Percentiles rank a stretch among this genome's conserved stretches.
Evolutionary conservation across 2,329 filamentous ascomycete genomes (phyloP).

Genomic region (Aspergillus ustus): DNA sequence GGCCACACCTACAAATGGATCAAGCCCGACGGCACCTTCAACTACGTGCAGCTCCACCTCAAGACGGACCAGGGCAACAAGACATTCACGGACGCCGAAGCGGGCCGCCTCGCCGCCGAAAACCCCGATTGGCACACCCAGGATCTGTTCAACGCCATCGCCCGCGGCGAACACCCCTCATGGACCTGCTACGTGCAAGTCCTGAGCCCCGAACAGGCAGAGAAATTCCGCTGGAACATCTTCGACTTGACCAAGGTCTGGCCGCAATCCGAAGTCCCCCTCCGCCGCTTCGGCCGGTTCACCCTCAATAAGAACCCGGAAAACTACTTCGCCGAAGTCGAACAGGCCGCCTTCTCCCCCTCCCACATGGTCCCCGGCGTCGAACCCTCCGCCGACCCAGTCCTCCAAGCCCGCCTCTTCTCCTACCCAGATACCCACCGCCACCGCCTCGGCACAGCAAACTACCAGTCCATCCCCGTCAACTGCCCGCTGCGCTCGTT

Average conservation of each 20-base stretch:
- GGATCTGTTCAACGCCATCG: constrained; percentile 68
- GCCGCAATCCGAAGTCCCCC: constrained; percentile 66
- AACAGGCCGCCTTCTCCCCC: constrained; percentile 72
- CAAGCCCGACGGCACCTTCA: constrained; percentile 68
- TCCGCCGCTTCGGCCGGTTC: constrained; percentile 64
- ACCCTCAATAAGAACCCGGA: constrained; percentile 67
- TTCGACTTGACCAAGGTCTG: constrained; percentile 74
- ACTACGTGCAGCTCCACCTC: constrained; percentile 68
- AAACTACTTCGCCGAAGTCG: constrained; percentile 74
- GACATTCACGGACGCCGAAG: constrained; percentile 63
- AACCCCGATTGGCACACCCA: constrained; percentile 68
- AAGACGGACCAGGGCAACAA: constrained; percentile 67
- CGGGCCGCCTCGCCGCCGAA: constrained; percentile 56
- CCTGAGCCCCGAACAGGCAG: constrained; percentile 65
- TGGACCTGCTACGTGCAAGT: constrained; percentile 70
- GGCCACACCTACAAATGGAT: constrained; percentile 70
- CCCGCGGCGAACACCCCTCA: constrained; percentile 63
- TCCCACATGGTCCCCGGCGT: constrained; percentile 69
- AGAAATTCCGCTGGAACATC: constrained; percentile 65
- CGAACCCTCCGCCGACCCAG: constrained; percentile 71
- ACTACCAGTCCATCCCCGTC: constrained; percentile 68
- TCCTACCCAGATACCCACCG: constrained; percentile 72
- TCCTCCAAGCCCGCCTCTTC: constrained; percentile 71
- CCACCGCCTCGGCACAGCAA: constrained; percentile 63
- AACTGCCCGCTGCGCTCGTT: constrained; percentile 60